Percentiles rank a stretch among this genome's conserved stretches.
Conservation (phyloP, 371 early-diverging fungal genomes). For the Rhizopus arrhizus region DNA sequence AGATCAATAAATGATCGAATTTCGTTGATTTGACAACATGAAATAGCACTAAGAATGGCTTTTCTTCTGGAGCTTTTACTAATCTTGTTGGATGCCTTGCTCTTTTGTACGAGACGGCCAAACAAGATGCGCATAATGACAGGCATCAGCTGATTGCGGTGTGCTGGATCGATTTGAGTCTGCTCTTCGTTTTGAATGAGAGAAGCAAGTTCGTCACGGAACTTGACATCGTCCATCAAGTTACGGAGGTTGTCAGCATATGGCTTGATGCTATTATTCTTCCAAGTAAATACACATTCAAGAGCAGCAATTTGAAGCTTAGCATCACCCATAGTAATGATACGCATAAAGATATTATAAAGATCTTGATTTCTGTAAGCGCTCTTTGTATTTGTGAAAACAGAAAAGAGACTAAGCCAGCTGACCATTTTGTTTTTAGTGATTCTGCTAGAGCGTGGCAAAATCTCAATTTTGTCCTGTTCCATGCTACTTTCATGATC, state of each 20-base stretch:
- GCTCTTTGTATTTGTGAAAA: conserved; percentile 66
- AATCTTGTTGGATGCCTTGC: conserved; percentile 64
- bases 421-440: conserved; percentile 58
- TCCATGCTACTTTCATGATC: neutral
- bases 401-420: conserved; percentile 77
- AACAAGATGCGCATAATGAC: conserved; percentile 84
- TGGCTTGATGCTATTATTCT: conserved; percentile 62
- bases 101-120: conserved; percentile 84
- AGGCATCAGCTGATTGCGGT: conserved; percentile 72
- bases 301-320: conserved; percentile 79
- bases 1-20: conserved; percentile 74
- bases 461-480: conserved; percentile 28
- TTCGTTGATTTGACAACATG: conserved; percentile 67
- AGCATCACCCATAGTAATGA: conserved; percentile 81
- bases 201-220: conserved; percentile 85
- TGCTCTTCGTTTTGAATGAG: conserved; percentile 67
- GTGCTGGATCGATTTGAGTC: conserved; percentile 61
- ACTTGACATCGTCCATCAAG: conserved; percentile 81
- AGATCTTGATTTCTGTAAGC: conserved; percentile 58
- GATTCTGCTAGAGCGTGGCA: conserved; percentile 46
- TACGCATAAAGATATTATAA: conserved; percentile 63
- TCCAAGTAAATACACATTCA: conserved; percentile 83
- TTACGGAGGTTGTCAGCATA: conserved; percentile 77
- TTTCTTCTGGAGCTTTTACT: conserved; percentile 63
- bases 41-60: conserved; percentile 80